These are phyloP conservation scores for Pyrrhoderma noxium DNA, from an alignment of 1,284 basidiomycete species.

Conservation along the genomic window DNA sequence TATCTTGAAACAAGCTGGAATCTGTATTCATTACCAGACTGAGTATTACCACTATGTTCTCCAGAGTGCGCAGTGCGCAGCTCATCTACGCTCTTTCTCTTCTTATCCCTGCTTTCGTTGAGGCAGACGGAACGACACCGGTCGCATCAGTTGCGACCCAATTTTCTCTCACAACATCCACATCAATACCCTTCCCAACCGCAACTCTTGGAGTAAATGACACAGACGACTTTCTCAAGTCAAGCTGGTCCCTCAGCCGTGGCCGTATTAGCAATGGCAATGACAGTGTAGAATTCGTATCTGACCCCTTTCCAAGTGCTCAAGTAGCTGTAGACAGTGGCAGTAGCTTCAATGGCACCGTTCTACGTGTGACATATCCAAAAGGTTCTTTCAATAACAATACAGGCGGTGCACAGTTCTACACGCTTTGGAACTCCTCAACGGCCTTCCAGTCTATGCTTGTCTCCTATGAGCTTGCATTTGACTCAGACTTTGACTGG, in stretches of 20 bases:
- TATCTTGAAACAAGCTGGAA: no score
- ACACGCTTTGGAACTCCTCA: constrained; percentile 54
- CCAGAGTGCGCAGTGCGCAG: background rate
- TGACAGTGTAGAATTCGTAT: constrained; percentile 51
- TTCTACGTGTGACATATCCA: constrained; percentile 59
- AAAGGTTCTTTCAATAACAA: constrained; percentile 51
- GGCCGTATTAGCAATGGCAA: constrained; percentile 52
- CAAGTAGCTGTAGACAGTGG: constrained; percentile 31
- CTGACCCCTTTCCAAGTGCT: constrained; percentile 53
- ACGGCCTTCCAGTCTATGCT: constrained; percentile 53
- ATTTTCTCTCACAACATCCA: constrained; percentile 55
- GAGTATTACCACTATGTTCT: background rate
- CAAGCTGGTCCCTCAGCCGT: constrained; percentile 54
- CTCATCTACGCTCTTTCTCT: constrained; percentile 11
- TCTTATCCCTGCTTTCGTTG: background rate
- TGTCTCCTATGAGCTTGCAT: constrained; percentile 65
- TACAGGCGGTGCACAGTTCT: constrained; percentile 59
- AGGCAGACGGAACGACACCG: constrained; percentile 16
- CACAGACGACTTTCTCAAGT: constrained; percentile 46
- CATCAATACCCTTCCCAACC: constrained; percentile 58
- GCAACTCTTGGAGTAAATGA: constrained; percentile 45
- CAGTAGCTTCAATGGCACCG: constrained; percentile 38
- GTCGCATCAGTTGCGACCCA: constrained; percentile 40
- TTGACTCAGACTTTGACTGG: constrained; percentile 47
- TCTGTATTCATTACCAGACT: no score